A percentile compares a stretch with the other conserved stretches of the same genome.
Conservation (phyloP, 805 yeast species). For the Clavispora carvajalis region DNA sequence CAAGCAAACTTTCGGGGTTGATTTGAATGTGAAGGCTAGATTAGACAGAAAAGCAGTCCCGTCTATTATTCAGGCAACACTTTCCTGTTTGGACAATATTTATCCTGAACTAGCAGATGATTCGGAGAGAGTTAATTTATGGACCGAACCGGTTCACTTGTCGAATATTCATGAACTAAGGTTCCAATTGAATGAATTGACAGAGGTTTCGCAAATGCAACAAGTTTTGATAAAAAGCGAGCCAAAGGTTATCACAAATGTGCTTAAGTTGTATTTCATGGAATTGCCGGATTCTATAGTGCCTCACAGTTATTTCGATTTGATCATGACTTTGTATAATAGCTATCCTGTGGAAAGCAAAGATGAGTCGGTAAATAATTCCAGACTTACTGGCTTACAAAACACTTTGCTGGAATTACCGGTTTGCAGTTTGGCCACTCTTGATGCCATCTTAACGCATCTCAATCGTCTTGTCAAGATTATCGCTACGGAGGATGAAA, state of each 20-base stretch:
- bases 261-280: slow-evolving; percentile 64
- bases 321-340: slow-evolving; percentile 59
- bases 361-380: slow-evolving; percentile 19
- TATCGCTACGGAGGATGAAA: slow-evolving; percentile 38
- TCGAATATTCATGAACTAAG: slow-evolving; percentile 59
- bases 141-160: slow-evolving; percentile 65
- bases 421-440: slow-evolving; percentile 67
- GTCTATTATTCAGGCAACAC: slow-evolving; percentile 52
- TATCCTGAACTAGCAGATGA: slow-evolving; percentile 71
- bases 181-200: slow-evolving; percentile 40
- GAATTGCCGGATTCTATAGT: slow-evolving; percentile 78
- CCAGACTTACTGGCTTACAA: slow-evolving; percentile 57
- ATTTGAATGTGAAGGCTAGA: slow-evolving; percentile 63
- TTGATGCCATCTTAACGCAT: slow-evolving; percentile 77
- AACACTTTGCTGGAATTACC: slow-evolving; percentile 64
- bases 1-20: slow-evolving; percentile 74
- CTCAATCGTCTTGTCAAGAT: slow-evolving; percentile 54
- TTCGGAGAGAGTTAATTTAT: slow-evolving; percentile 57
- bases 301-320: slow-evolving; percentile 59
- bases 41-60: slow-evolving; percentile 74
- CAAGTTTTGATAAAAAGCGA: slow-evolving; percentile 33
- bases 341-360: slow-evolving; percentile 26
- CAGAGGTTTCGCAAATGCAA: slow-evolving; percentile 24
- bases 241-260: slow-evolving; percentile 61
- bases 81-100: slow-evolving; percentile 60